Evolutionary conservation across 805 yeast genomes (phyloP), one percentile per base, ranked within the genome.

Genomic region (Tetrapisispora nanseiensis): DNA sequence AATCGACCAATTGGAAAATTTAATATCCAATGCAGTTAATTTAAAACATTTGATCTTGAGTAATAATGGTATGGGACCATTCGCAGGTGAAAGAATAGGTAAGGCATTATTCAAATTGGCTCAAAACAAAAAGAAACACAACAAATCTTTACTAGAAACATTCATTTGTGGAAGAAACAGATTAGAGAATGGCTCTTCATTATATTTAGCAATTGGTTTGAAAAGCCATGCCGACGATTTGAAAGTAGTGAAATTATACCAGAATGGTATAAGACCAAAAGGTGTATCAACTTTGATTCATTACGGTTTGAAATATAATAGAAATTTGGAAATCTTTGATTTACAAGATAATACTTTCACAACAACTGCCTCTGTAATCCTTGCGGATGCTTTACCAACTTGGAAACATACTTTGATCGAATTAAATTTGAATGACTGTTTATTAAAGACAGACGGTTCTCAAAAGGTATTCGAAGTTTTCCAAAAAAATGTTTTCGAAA

Each of bases 51-150:
- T 92, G 62, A 80, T 86, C 51, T 70, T 92, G 48, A 82, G 96
- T 37, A 92, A 92, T 66, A 92, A 92, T 62, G 99, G 99, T 43
- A 82, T 92, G 78, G 99, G 99, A 28, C 99, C 99, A 21, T 83
- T 83, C 61, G 95, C 97, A 1, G 98, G 99, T 54, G 82, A 90
- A 44, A 76, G 95, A 61, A 84, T 92, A 47, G 99, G 97, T 46
- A 78, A 78, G 54, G 85, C 95, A 4, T 74, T 92, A 37, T 85
- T 70, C 66, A 72, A 74, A 51, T 72, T 90, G 49, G 78, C 92
- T 18, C 62, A 61, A 40, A 80, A 79, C 44, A 87, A 87, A 65
- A 61, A 68, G 49, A 62, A 62, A 38, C 59, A 62, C n/a, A 54
- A 59, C 24, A 65, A 66, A 33, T 68, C 73, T 19, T 66, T 75